Evolutionary conservation across 495 filamentous ascomycete genomes (phyloP).

Genomic region (Penicillium pancosmium): DNA sequence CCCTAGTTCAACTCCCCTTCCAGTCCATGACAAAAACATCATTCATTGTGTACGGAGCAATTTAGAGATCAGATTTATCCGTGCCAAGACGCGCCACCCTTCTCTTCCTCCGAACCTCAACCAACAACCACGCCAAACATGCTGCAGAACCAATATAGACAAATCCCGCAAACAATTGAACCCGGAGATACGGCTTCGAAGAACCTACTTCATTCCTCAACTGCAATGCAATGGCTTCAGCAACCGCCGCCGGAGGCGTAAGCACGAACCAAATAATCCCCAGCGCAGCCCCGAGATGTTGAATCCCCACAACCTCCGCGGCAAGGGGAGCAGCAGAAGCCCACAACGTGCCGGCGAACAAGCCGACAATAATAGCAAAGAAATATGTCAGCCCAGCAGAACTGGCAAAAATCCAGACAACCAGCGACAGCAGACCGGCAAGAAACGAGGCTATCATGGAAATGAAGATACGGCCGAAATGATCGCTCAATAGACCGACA

Average conservation of each 20-base stretch:
- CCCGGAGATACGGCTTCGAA: neutral
- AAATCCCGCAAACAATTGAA: neutral
- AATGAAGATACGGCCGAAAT: conserved; percentile 60
- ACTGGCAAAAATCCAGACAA: conserved; percentile 68
- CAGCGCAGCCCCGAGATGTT: conserved; percentile 59
- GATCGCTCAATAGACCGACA: conserved; percentile 69
- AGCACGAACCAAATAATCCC: conserved; percentile 68
- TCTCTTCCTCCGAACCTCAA: too few species aligned
- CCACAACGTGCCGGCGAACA: conserved; percentile 49
- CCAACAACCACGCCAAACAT: neutral
- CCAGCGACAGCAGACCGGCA: conserved; percentile 60
- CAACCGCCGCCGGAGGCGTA: conserved; percentile 58
- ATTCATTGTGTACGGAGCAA: too few species aligned
- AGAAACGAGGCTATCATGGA: conserved; percentile 60
- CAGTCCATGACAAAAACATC: too few species aligned
- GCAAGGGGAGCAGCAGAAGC: conserved; percentile 32
- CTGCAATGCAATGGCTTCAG: conserved; percentile 69
- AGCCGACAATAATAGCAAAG: conserved; percentile 64
- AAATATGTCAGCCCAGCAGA: conserved; percentile 61
- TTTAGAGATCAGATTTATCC: too few species aligned
- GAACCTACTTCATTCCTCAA: conserved; percentile 34
- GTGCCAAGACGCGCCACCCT: too few species aligned
- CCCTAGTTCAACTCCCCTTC: too few species aligned
- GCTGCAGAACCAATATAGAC: conserved; percentile 20
- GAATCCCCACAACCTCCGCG: conserved; percentile 60